These are phyloP conservation scores for Volutella citrinella DNA, from an alignment of 2,329 filamentous ascomycete species.

Conservation along the genomic window DNA sequence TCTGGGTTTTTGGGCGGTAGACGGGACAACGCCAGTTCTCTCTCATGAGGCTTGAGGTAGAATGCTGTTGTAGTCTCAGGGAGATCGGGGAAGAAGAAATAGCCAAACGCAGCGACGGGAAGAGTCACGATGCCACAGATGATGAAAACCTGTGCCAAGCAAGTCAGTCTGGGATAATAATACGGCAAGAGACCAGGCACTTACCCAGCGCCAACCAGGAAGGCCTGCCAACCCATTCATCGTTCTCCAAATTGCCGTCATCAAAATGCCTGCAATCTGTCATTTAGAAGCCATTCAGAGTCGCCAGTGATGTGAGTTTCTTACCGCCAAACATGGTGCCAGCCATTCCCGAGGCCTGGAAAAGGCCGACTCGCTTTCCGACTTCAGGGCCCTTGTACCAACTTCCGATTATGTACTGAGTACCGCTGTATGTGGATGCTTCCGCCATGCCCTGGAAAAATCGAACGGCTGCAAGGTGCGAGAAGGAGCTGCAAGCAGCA, in stretches of 20 bases:
- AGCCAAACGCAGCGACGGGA: slow-evolving; percentile 50
- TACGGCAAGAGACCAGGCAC: too few relatives aligned
- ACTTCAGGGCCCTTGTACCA: slow-evolving; percentile 56
- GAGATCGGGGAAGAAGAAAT: slow-evolving; percentile 47
- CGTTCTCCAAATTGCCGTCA: slow-evolving; percentile 41
- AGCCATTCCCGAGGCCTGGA: slow-evolving; percentile 53
- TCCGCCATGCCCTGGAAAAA: slow-evolving; percentile 24
- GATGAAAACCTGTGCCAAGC: slow-evolving; percentile 21
- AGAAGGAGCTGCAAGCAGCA: slow-evolving; percentile 18
- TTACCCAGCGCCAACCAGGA: slow-evolving; percentile 47
- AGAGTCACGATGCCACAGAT: slow-evolving; percentile 52
- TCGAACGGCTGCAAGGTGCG: slow-evolving; percentile 23
- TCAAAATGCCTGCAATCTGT: too few relatives aligned
- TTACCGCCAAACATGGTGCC: slow-evolving; percentile 56
- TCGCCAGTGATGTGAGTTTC: too few relatives aligned
- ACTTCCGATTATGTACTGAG: slow-evolving; percentile 34
- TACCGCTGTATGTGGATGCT: slow-evolving; percentile 25
- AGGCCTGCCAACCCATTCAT: slow-evolving; percentile 42
- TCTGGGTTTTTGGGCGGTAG: slow-evolving; percentile 25
- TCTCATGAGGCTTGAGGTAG: slow-evolving; percentile 32
- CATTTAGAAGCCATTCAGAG: too few relatives aligned
- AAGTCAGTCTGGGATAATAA: too few relatives aligned
- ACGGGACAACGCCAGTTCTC: slow-evolving; percentile 38
- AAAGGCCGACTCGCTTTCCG: slow-evolving; percentile 56
- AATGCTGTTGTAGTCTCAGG: slow-evolving; percentile 37